Evolutionary conservation across 2,329 filamentous ascomycete genomes (phyloP), one percentile per base, ranked within the genome.

Genomic region (Amauroascus verrucosus): DNA sequence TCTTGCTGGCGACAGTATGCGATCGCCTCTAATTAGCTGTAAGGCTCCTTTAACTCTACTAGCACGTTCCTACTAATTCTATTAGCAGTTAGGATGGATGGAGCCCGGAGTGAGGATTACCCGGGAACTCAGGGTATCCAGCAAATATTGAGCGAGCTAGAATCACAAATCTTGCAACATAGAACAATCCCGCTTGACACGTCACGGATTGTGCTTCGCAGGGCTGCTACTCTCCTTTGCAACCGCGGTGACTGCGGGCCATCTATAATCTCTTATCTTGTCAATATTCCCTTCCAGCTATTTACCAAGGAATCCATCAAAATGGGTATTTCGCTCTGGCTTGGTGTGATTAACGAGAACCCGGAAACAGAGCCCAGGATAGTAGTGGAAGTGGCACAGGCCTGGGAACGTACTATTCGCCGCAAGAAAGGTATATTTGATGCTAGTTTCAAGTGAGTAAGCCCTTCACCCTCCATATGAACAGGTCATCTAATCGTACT

Each of bases 271-370:
- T 86, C 91, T 63, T 85, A 94, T 63, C 77, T 99, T 14, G 91
- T 99, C 57, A 84, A 82, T 60, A 93, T 98, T 56, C 94, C 93
- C 0, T 98, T 98, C 68, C 80, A 82, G 38, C 81, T 95, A 45
- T 97, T 98, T 67, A 94, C 86, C 4, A 95, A 95, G 67, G 86
- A 95, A 63, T 93, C 90, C 1, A 93, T 98, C 66, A 95, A 95
- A 65, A 81, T 97, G 48, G 94, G 93, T 5, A 86, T 96, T 33
- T 96, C 93, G 3, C 75, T 98, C 6, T 99, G 93, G 93, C 82
- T 96, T 56, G 93, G 93, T 24, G 87, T 97, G 13, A 94, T 97
- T 63, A 93, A 97, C 62, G 93, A 98, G 67, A 97, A 95, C 63
- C 87, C 90, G 2, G 80, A 81, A 53, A 84, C 96, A 69, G 89